Conservation (phyloP, 805 yeast genomes). For the Candida suzukii region DNA sequence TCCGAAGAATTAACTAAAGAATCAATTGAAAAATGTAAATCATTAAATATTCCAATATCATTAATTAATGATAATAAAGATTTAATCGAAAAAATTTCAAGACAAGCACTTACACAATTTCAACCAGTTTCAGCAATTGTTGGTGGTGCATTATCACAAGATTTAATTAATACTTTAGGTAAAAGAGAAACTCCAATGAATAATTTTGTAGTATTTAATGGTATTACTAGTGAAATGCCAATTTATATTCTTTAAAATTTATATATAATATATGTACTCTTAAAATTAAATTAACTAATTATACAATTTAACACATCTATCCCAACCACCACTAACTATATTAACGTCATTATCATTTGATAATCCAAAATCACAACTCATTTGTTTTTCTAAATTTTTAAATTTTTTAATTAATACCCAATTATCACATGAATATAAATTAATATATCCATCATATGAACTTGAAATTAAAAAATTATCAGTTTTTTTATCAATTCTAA, state of each 20-base stretch:
- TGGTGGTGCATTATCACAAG: constrained; percentile 90
- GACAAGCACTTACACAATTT: constrained; percentile 56
- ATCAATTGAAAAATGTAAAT: constrained; percentile 25
- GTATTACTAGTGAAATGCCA: constrained; percentile 66
- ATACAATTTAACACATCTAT: constrained; percentile 58
- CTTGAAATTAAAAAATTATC: constrained; percentile 46
- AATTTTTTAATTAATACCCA: constrained; percentile 56
- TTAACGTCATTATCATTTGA: constrained; percentile 23
- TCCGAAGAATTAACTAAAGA: constrained; percentile 17
- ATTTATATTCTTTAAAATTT: constrained; percentile 48
- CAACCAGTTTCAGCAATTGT: constrained; percentile 80
- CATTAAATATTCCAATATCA: constrained; percentile 39
- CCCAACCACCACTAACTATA: constrained; percentile 76
- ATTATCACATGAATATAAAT: constrained; percentile 58
- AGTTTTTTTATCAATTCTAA: constrained; percentile 40
- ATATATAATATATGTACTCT: constrained; percentile 25
- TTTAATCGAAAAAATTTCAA: constrained; percentile 31
- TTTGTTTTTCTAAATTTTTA: constrained; percentile 58
- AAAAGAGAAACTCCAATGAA: constrained; percentile 75
- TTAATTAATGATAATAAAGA: constrained; percentile 35
- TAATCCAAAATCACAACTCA: constrained; percentile 54
- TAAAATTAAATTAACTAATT: constrained; percentile 1
- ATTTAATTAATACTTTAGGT: constrained; percentile 75
- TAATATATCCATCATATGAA: constrained; percentile 66
- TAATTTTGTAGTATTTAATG: constrained; percentile 74